These are phyloP conservation scores for Scheffersomyces stipitis DNA, from an alignment of 805 yeast species.

Conservation along the genomic window DNA sequence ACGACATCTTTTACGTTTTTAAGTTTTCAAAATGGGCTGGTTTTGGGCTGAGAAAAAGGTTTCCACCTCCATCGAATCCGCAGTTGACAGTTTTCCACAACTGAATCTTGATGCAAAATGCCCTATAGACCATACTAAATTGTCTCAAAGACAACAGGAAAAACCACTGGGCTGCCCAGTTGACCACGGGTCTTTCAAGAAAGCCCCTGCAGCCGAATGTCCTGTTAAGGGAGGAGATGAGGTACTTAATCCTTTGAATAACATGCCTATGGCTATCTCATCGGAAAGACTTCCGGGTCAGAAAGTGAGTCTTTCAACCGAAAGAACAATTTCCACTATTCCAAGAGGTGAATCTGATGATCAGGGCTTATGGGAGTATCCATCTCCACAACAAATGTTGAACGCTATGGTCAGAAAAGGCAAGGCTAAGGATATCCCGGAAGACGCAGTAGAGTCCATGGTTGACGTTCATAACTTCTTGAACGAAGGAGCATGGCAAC, in stretches of 20 bases:
- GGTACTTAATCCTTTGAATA: slow-evolving; percentile 76
- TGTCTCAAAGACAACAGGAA: slow-evolving; percentile 3
- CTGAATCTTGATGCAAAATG: too few relatives aligned
- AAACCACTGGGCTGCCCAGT: slow-evolving; percentile 31
- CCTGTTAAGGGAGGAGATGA: slow-evolving; percentile 35
- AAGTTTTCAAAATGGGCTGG: slow-evolving; percentile 83
- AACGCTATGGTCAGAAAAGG: slow-evolving; percentile 97
- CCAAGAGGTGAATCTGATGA: slow-evolving; percentile 71
- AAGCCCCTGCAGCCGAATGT: slow-evolving; percentile 26
- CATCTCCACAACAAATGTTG: slow-evolving; percentile 98
- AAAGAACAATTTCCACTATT: slow-evolving; percentile 78
- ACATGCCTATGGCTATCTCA: slow-evolving; percentile 79
- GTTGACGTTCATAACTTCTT: slow-evolving; percentile 94
- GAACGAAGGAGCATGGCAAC: slow-evolving; percentile 98
- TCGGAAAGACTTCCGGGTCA: slow-evolving; percentile 77
- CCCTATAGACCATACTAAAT: slow-evolving; percentile 40
- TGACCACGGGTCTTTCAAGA: slow-evolving; percentile 19
- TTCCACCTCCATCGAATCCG: background rate
- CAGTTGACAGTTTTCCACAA: too few relatives aligned
- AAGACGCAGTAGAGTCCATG: slow-evolving; percentile 95
- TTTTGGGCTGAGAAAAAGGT: slow-evolving; percentile 66
- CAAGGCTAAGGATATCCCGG: slow-evolving; percentile 82
- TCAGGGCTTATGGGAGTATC: slow-evolving; percentile 95
- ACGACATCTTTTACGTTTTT: too few relatives aligned
- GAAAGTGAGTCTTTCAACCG: slow-evolving; percentile 72